Percentiles rank a stretch among this genome's conserved stretches.
Conservation (phyloP, 495 filamentous ascomycete species). For the Cercophora newfieldiana region DNA sequence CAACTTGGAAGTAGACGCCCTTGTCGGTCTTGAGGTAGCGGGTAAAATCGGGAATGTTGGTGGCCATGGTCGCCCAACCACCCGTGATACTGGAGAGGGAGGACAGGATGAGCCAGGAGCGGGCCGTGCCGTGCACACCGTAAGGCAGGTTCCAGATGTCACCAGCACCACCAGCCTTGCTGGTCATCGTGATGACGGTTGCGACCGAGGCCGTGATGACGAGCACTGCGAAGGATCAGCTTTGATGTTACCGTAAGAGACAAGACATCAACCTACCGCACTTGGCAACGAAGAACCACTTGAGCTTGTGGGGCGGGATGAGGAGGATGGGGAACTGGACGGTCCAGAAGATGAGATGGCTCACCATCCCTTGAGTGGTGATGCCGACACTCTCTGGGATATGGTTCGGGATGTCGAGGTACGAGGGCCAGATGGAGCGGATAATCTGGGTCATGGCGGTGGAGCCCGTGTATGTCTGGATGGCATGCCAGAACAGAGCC, state of each 20-base stretch:
- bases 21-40: slow-evolving; percentile 54
- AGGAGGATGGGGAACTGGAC: slow-evolving; percentile 52
- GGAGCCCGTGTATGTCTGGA: slow-evolving; percentile 45
- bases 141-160: slow-evolving; percentile 48
- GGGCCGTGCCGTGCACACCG: slow-evolving; percentile 25
- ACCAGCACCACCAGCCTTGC: slow-evolving; percentile 45
- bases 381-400: slow-evolving; percentile 50
- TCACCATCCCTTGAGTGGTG: slow-evolving; percentile 51
- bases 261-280: slow-evolving; percentile 21
- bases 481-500: slow-evolving; percentile 50
- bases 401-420: slow-evolving; percentile 48
- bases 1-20: slow-evolving; percentile 56
- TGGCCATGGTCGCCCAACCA: slow-evolving; percentile 35
- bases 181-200: slow-evolving; percentile 45
- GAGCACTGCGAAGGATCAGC: slow-evolving; percentile 27
- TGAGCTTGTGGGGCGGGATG: slow-evolving; percentile 50
- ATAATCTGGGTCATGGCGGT: slow-evolving; percentile 46
- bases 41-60: slow-evolving; percentile 61
- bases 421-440: slow-evolving; percentile 46
- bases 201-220: slow-evolving; percentile 43
- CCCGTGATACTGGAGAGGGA: slow-evolving; percentile 35
- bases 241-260: background rate
- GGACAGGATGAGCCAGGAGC: slow-evolving; percentile 35
- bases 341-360: slow-evolving; percentile 49
- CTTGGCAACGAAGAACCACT: slow-evolving; percentile 55